Base-by-base conservation (phyloP, 1,284 basidiomycete genomes). In the Austroboletus olivaceoglutinosus region DNA sequence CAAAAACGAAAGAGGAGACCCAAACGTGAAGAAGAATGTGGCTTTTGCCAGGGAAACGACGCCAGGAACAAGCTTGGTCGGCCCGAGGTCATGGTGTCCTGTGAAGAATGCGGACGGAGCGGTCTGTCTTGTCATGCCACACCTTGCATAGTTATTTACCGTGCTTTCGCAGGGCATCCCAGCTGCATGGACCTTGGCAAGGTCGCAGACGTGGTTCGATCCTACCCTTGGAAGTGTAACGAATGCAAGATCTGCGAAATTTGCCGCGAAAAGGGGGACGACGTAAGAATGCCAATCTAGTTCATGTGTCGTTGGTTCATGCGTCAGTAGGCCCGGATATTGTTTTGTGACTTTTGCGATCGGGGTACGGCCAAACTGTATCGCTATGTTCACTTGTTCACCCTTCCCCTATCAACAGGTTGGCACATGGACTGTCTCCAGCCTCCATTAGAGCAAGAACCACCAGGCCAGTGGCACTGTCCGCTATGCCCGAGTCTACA, bases 271-370 rank as follows among this genome's bases (percentile, higher is more conserved):
- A 93, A 94, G 66, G 92, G 89, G 30, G 87, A 93, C 67, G 94
- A 96, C 70, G 94, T 95, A 74, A 76, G 91, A 77, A 25, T 45
- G 13, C 52, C 39, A 34, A 51, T 52, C 53, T 37, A 41, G 42
- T 54, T 50, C 42, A 21, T 29, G 41, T 45, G 30, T 50, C 29
- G 23, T 46, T 51, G 45, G 47, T 58, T 60, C 33, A 55, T 61
- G 23, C 52, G 44, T 51, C 47, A 46, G 38, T 68, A 96, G 92
- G 84, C 79, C 50, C 79, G 83, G 51, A 86, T 98, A 61, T 72
- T 98, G 56, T 91, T 98, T 61, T 99, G 96, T 70, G 96, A 98
- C 74, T 82, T 78, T 45, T 99, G 96, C 68, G 96, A 99, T 75
- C 79, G 93, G 76, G 93, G 91, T 80, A 65, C 39, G 71, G 64